Percentiles rank a stretch among this genome's conserved stretches.
phyloP scores from a whole-genome alignment of 805 yeast species.

The Torulaspora microellipsoides region DNA sequence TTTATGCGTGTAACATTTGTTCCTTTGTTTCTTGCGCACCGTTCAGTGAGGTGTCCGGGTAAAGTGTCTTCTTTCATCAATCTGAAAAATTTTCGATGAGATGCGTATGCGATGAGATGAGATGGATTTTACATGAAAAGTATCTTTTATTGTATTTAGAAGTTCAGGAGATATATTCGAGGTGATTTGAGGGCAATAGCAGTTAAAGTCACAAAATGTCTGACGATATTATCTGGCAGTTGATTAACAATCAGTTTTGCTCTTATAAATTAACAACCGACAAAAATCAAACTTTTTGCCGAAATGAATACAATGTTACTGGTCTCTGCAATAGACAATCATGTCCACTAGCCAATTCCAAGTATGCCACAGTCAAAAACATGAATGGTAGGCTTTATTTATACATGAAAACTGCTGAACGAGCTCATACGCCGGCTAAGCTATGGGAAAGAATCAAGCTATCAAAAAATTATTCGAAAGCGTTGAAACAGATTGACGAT shows the following conservation, averaged over 20 bases:
- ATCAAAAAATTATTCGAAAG: constrained; percentile 83
- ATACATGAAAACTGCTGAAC: constrained; percentile 96
- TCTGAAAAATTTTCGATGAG: constrained; percentile 16
- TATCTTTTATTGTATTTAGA: too few species aligned
- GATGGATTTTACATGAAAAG: constrained; percentile 2
- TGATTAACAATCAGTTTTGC: constrained; percentile 91
- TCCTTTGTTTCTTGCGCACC: too few species aligned
- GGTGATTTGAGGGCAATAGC: too few species aligned
- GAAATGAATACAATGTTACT: constrained; percentile 92
- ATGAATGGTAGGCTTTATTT: constrained; percentile 74
- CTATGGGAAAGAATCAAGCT: constrained; percentile 93
- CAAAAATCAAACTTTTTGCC: constrained; percentile 85
- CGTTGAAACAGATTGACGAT: constrained; percentile 82
- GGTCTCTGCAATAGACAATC: constrained; percentile 92
- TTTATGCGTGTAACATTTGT: too few species aligned
- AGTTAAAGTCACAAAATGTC: constrained; percentile 35
- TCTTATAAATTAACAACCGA: constrained; percentile 88
- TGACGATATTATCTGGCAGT: constrained; percentile 94
- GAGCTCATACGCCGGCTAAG: constrained; percentile 92
- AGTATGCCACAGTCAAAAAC: constrained; percentile 82
- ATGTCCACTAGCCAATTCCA: constrained; percentile 93
- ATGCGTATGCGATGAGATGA: constrained; percentile 24
- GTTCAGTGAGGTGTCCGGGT: too few species aligned
- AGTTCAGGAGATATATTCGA: too few species aligned
- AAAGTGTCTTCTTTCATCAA: constrained; percentile 4